Base-by-base conservation (phyloP, 495 filamentous ascomycete species). In the Podospora anserina region DNA sequence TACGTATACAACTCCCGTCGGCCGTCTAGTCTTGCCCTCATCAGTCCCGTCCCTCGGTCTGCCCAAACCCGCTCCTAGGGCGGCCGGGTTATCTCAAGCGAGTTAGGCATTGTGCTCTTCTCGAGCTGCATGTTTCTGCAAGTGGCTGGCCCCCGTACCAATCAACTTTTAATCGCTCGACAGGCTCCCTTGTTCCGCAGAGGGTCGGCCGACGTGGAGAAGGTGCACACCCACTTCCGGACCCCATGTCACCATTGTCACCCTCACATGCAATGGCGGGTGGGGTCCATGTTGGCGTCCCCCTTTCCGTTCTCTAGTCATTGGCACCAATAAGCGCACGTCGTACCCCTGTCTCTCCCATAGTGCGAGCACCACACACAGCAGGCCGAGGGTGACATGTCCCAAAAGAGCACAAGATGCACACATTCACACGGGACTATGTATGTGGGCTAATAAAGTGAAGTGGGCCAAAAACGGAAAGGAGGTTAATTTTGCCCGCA, bases 321-420 rank as follows among this genome's bases (percentile, higher is more conserved):
- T 75, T 79, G 78, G 79, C 78, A 78, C 79, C 78, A 79, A 80
- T 81, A 80, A 82, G 78, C 77, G 79, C 76, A 78, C 44, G 18
- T 32, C 53, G 64, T 54, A 65, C 61, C 69, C 64, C 65, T 67
- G 59, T 63, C 59, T 28, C 39, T 62, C 56, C 60, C 67, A 62
- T 70, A 72, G 75, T 74, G 71, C 68, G 73, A 71, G 67, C 55
- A 49, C 59, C 26, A n/a, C 65, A 53, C 53, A 23, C 20, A 23
- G 65, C 65, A 69, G 64, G 69, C 70, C 66, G 70, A 70, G 53
- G 70, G 66, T 68, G 60, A 69, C 72, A 72, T 65, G 64, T 70
- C 34, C 56, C 54, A 64, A 71, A 66, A 28, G 65, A 67, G 70
- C 65, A 59, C 67, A 70, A 61, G 57, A 28, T 28, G 34, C 62